Evolutionary conservation across 257 asterid genomes (phyloP).

Genomic region (Solanum chiquidenum): DNA sequence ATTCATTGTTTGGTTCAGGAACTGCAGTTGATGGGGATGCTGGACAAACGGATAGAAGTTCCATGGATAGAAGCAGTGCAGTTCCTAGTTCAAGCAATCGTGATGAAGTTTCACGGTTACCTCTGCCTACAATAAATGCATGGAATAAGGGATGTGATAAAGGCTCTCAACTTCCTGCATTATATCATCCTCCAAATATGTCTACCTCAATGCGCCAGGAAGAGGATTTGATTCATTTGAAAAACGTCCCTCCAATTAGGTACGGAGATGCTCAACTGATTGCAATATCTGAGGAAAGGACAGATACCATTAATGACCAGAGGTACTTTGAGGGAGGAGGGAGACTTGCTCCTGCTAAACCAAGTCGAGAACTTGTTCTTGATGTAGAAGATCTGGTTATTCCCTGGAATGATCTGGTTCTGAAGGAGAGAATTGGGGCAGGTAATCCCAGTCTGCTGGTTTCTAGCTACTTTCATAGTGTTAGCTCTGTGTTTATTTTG

Average conservation of each 20-base stretch:
- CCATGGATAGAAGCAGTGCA: conserved; percentile 26
- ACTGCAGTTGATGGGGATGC: conserved; percentile 34
- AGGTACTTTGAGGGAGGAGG: conserved; percentile 20
- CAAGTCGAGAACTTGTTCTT: conserved; percentile 35
- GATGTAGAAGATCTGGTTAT: conserved; percentile 74
- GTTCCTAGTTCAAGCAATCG: conserved; percentile 39
- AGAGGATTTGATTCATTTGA: conserved; percentile 25
- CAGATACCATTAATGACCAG: conserved; percentile 27
- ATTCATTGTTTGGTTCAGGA: conserved; percentile 11
- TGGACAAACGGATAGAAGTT: conserved; percentile 30
- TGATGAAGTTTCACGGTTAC: conserved; percentile 24
- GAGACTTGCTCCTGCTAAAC: conserved; percentile 30
- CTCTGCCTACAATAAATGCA: conserved; percentile 37
- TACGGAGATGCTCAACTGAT: conserved; percentile 23
- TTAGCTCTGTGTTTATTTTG: not conserved
- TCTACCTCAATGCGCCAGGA: conserved; percentile 25
- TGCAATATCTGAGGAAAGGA: conserved; percentile 9
- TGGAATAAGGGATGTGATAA: conserved; percentile 45
- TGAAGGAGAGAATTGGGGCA: conserved; percentile 85
- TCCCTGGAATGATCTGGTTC: conserved; percentile 80
- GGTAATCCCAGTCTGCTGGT: conserved; percentile 39
- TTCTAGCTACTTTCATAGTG: not conserved
- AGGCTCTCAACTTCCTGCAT: conserved; percentile 36
- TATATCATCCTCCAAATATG: conserved; percentile 25
- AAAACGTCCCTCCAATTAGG: conserved; percentile 28